A percentile compares a stretch with the other conserved stretches of the same genome.
These are phyloP conservation scores for Coprinopsis marcescibilis DNA, from an alignment of 768 basidiomycete genomes.

Conservation along the genomic window DNA sequence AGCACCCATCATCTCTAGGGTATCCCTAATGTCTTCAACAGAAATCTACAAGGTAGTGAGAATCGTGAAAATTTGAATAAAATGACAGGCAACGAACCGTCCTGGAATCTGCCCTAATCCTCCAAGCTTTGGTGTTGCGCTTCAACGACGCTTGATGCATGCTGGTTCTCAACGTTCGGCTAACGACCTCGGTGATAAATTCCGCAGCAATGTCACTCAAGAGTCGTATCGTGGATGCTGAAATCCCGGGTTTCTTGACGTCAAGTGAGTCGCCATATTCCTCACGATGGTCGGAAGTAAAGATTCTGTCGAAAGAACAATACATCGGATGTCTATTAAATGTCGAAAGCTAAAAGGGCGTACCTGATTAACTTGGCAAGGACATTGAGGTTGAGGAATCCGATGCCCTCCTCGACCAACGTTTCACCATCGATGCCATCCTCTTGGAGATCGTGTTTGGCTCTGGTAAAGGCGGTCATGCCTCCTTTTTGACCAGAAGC, in stretches of 20 bases:
- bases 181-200: conserved; percentile 48
- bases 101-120: conserved; percentile 36
- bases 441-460: conserved; percentile 34
- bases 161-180: conserved; percentile 45
- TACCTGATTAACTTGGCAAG: conserved; percentile 37
- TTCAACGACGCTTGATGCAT: conserved; percentile 59
- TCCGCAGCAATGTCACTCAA: conserved; percentile 40
- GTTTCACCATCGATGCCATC: conserved; percentile 40
- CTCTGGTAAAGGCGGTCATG: conserved; percentile 38
- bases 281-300: background rate
- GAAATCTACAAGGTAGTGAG: conserved; percentile 31
- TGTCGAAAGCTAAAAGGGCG: too few relatives aligned
- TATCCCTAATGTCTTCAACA: conserved; percentile 39
- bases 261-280: conserved; percentile 12
- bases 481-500: conserved; percentile 26
- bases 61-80: background rate
- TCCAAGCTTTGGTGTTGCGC: conserved; percentile 56
- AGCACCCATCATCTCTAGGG: conserved; percentile 42
- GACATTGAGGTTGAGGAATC: conserved; percentile 39
- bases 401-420: conserved; percentile 39
- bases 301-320: background rate
- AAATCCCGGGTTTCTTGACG: conserved; percentile 33
- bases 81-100: background rate
- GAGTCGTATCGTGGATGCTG: conserved; percentile 41
- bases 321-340: too few relatives aligned